Evolutionary conservation across 495 filamentous ascomycete species (phyloP).

Genomic region (Hyaloscypha finlandica): DNA sequence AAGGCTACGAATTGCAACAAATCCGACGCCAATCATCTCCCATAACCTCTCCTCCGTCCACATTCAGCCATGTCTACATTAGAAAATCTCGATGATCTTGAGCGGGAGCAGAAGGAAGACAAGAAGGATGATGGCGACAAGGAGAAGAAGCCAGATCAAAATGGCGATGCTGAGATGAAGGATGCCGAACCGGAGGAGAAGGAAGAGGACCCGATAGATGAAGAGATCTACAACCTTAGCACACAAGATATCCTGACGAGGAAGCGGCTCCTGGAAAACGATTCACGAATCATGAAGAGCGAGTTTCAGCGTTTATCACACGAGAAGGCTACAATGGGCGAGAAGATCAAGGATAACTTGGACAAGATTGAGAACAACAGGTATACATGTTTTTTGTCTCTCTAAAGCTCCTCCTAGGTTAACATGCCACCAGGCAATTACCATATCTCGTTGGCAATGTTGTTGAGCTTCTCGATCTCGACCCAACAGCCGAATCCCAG

Average conservation of each 20-base stretch:
- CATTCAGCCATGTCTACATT: constrained; percentile 71
- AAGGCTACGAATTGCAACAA: neutral
- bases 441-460: constrained; percentile 98
- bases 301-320: constrained; percentile 92
- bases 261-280: constrained; percentile 89
- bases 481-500: constrained; percentile 91
- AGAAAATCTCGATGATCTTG: constrained; percentile 71
- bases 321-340: constrained; percentile 90
- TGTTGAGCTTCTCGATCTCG: constrained; percentile 93
- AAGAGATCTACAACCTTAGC: constrained; percentile 85
- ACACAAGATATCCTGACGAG: constrained; percentile 92
- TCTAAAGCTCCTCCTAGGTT: constrained; percentile 21
- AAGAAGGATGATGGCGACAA: constrained; percentile 72
- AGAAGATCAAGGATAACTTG: constrained; percentile 98
- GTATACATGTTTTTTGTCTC: constrained; percentile 49
- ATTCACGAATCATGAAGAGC: constrained; percentile 97
- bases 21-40: neutral
- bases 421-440: constrained; percentile 67
- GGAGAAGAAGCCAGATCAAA: constrained; percentile 65
- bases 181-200: constrained; percentile 72
- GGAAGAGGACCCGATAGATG: constrained; percentile 80
- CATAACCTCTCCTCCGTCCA: neutral
- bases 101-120: constrained; percentile 65
- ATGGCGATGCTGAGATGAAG: constrained; percentile 89
- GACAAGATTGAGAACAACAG: constrained; percentile 99